These are phyloP conservation scores for Sarcodon aspratus DNA, from an alignment of 768 basidiomycete genomes.

Conservation along the genomic window DNA sequence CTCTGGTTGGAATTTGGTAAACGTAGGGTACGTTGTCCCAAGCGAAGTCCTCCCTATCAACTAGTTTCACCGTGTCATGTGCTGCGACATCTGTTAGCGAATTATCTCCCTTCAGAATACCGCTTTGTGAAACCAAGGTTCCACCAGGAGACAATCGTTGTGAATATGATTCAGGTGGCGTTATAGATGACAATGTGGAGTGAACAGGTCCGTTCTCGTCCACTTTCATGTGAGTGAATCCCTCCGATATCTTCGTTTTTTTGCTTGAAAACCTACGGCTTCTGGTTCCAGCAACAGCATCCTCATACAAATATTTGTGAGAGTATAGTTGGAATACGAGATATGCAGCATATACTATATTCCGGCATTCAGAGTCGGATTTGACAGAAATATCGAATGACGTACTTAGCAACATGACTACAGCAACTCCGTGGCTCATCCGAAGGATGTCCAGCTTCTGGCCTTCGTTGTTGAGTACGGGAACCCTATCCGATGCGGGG, in stretches of 20 bases:
- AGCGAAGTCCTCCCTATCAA: not conserved
- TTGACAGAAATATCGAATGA: constrained; percentile 1
- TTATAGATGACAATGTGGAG: not conserved
- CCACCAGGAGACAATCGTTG: too few relatives aligned
- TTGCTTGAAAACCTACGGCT: not conserved
- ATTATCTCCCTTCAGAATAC: not conserved
- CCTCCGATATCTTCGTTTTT: not conserved
- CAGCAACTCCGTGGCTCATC: constrained; percentile 74
- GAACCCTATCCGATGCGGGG: constrained; percentile 8
- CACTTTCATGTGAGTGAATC: not conserved
- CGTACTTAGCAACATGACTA: constrained; percentile 70
- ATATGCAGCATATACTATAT: constrained; percentile 58
- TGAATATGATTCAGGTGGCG: not conserved
- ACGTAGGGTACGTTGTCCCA: too few relatives aligned
- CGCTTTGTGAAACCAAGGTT: not conserved
- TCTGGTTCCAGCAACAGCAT: constrained; percentile 6
- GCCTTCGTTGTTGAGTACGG: constrained; percentile 9
- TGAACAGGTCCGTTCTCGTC: not conserved
- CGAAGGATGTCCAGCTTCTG: constrained; percentile 41
- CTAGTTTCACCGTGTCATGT: not conserved
- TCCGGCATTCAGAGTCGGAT: not conserved
- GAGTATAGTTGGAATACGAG: constrained; percentile 75
- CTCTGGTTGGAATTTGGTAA: not conserved
- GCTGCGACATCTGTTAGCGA: not conserved
- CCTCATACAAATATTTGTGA: constrained; percentile 59